These are phyloP conservation scores for Trypanosoma congolense DNA, from an alignment of 208 protist genomes.

Conservation along the genomic window DNA sequence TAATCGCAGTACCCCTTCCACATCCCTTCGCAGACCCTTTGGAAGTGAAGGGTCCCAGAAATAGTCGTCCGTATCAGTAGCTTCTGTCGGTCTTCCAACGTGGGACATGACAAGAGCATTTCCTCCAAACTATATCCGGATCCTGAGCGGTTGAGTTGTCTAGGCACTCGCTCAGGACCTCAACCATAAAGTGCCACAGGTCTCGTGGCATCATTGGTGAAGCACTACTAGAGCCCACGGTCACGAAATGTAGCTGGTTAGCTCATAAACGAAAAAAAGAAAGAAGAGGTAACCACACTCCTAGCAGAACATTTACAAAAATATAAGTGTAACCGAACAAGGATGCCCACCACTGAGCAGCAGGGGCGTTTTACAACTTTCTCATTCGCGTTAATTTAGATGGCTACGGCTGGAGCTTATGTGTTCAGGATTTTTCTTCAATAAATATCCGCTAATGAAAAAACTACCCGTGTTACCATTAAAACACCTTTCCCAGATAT, in stretches of 20 bases:
- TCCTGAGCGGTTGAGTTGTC: constrained; percentile 11
- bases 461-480: constrained; percentile 6
- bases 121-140: constrained; percentile 40
- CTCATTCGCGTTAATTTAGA: too few species aligned
- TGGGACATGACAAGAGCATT: constrained; percentile 17
- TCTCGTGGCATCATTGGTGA: constrained; percentile 51
- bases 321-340: too few species aligned
- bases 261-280: neutral
- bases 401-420: too few species aligned
- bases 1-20: constrained; percentile 68
- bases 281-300: too few species aligned
- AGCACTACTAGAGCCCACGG: neutral
- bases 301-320: too few species aligned
- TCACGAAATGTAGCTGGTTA: neutral
- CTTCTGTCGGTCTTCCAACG: constrained; percentile 25
- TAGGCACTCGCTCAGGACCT: constrained; percentile 20
- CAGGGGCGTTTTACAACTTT: too few species aligned
- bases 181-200: constrained; percentile 46
- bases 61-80: constrained; percentile 42
- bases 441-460: neutral
- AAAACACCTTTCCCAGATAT: neutral
- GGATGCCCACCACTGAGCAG: too few species aligned
- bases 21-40: constrained; percentile 54
- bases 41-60: constrained; percentile 49
- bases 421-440: neutral